Conservation (phyloP, 2,329 filamentous ascomycete species). For the Aspergillus arachidicola region DNA sequence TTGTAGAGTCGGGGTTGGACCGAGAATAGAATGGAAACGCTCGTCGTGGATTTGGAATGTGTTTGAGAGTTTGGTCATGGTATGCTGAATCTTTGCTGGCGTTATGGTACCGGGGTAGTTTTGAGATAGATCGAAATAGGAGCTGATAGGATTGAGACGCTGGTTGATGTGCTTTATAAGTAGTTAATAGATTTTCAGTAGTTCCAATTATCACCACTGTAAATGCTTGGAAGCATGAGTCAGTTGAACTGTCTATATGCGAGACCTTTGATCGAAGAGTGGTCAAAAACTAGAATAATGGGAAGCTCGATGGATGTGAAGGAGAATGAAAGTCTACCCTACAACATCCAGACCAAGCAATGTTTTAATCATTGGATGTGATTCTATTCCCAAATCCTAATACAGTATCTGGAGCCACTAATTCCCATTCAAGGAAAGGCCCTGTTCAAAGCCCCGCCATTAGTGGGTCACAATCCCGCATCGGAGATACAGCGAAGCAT, state of each 20-base stretch:
- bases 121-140: accelerated
- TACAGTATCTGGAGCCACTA: neutral
- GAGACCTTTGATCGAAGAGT: neutral
- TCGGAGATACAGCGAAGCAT: neutral
- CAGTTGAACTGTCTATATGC: too few species aligned
- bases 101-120: too few species aligned
- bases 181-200: too few species aligned
- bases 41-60: constrained; percentile 18
- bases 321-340: neutral
- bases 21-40: constrained; percentile 36
- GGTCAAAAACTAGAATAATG: neutral
- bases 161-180: too few species aligned
- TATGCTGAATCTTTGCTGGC: too few species aligned
- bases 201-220: neutral
- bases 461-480: neutral
- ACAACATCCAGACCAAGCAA: neutral
- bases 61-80: neutral
- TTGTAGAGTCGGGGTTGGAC: constrained; percentile 37
- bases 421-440: neutral
- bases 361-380: neutral
- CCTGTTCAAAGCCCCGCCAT: too few species aligned
- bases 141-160: too few species aligned
- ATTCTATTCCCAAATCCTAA: neutral
- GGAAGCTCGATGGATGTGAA: too few species aligned
- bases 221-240: neutral